A percentile compares a stretch with the other conserved stretches of the same genome.
Conservation (phyloP, 192 early-diverging fungal genomes). For the Phycomyces nitens region DNA sequence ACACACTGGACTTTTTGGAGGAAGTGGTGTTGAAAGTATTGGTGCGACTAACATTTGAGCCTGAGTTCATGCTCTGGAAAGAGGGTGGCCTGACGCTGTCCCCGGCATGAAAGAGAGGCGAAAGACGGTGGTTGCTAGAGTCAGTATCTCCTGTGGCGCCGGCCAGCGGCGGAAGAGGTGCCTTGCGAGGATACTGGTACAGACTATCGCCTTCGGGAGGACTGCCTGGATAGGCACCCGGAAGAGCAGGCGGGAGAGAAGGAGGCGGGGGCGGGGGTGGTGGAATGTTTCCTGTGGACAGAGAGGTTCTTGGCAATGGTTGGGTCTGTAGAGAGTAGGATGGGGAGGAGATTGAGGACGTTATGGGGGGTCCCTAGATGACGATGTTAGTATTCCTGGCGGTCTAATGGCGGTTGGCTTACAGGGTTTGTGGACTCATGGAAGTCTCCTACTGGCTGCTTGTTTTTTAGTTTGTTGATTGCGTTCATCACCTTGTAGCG, state of each 20-base stretch:
- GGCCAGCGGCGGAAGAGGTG: constrained; percentile 25
- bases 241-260: not conserved
- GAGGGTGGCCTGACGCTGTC: constrained; percentile 10
- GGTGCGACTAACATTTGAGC: constrained; percentile 21
- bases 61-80: constrained; percentile 17
- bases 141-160: not conserved
- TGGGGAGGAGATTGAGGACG: no score
- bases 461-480: constrained; percentile 48
- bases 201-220: constrained; percentile 5
- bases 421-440: no score
- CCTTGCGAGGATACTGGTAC: constrained; percentile 31
- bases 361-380: no score
- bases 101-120: not conserved
- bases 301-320: constrained; percentile 8
- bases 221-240: not conserved
- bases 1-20: constrained; percentile 17
- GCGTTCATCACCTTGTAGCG: constrained; percentile 64
- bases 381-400: no score
- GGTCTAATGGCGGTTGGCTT: no score
- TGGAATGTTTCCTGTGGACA: constrained; percentile 12
- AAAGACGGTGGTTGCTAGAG: not conserved
- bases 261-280: not conserved
- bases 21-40: constrained; percentile 35
- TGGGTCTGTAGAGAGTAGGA: not conserved
- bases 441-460: no score